phyloP scores from a whole-genome alignment of 192 early-diverging fungal genomes.

The Backusella westeae region DNA sequence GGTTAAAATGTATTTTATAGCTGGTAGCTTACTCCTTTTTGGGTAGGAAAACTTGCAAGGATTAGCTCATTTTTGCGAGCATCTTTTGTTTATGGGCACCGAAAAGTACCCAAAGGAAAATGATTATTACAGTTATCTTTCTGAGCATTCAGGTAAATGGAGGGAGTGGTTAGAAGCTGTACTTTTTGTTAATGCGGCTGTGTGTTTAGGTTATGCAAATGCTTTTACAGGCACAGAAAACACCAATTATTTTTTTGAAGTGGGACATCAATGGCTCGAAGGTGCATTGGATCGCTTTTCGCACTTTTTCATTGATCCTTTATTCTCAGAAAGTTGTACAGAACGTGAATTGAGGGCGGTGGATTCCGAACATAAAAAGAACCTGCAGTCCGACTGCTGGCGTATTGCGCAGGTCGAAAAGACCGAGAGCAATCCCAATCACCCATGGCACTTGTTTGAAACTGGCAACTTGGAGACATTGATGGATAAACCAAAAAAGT shows the following conservation, averaged over 20 bases:
- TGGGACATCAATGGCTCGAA: slow-evolving; percentile 46
- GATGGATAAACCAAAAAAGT: slow-evolving; percentile 48
- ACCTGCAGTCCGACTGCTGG: slow-evolving; percentile 81
- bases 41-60: slow-evolving; percentile 53
- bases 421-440: slow-evolving; percentile 59
- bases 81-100: slow-evolving; percentile 66
- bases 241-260: slow-evolving; percentile 56
- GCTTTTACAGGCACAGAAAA: slow-evolving; percentile 46
- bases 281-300: slow-evolving; percentile 59
- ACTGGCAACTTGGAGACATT: slow-evolving; percentile 87
- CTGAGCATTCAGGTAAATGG: slow-evolving; percentile 44
- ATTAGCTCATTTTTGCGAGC: slow-evolving; percentile 71
- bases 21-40: neutral
- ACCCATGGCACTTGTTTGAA: slow-evolving; percentile 84
- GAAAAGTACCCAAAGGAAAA: slow-evolving; percentile 68
- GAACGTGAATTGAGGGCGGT: slow-evolving; percentile 91
- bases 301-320: slow-evolving; percentile 88
- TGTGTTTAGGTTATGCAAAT: slow-evolving; percentile 39
- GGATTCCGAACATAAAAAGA: slow-evolving; percentile 91
- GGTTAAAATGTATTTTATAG: neutral
- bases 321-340: slow-evolving; percentile 78
- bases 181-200: neutral
- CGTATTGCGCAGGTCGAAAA: slow-evolving; percentile 81
- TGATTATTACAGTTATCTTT: slow-evolving; percentile 51
- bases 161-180: neutral